A percentile compares a stretch with the other conserved stretches of the same genome.
Conservation (phyloP, 2,329 filamentous ascomycete species). For the Blumeriella jaapii region DNA sequence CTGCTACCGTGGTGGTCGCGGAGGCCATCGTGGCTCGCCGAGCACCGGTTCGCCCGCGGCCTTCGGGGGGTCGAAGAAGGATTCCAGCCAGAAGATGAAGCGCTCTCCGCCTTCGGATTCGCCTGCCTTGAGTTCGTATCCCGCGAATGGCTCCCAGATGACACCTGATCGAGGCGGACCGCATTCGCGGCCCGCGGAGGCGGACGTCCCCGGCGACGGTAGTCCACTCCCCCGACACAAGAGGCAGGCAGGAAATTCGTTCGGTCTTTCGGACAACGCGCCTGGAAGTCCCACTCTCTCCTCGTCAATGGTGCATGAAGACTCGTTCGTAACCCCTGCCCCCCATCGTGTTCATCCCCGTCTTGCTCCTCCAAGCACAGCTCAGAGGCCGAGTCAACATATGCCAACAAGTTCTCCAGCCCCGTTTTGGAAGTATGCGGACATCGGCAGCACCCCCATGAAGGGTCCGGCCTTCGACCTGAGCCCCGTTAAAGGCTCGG, state of each 20-base stretch:
- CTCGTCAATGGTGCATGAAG: conserved; percentile 51
- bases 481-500: conserved; percentile 42
- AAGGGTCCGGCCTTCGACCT: conserved; percentile 40
- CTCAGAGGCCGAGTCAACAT: conserved; percentile 71
- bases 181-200: conserved; percentile 19
- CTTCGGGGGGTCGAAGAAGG: conserved; percentile 25
- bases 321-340: conserved; percentile 60
- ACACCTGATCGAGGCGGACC: conserved; percentile 44
- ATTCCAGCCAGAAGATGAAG: conserved; percentile 45
- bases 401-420: conserved; percentile 79
- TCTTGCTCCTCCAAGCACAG: conserved; percentile 68
- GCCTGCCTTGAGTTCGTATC: conserved; percentile 41
- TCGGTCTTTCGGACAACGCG: conserved; percentile 37
- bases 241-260: conserved; percentile 32
- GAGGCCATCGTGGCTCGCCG: conserved; percentile 55
- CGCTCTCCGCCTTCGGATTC: conserved; percentile 41
- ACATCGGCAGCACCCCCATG: conserved; percentile 62
- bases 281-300: conserved; percentile 46
- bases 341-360: conserved; percentile 62
- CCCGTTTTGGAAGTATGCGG: conserved; percentile 80
- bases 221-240: conserved; percentile 50
- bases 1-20: conserved; percentile 43
- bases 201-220: conserved; percentile 35
- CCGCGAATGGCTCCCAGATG: conserved; percentile 34
- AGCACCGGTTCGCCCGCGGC: conserved; percentile 42